Evolutionary conservation across 2,329 filamentous ascomycete genomes (phyloP), one percentile per base, ranked within the genome.

Genomic region (Thermothelomyces thermophilus): DNA sequence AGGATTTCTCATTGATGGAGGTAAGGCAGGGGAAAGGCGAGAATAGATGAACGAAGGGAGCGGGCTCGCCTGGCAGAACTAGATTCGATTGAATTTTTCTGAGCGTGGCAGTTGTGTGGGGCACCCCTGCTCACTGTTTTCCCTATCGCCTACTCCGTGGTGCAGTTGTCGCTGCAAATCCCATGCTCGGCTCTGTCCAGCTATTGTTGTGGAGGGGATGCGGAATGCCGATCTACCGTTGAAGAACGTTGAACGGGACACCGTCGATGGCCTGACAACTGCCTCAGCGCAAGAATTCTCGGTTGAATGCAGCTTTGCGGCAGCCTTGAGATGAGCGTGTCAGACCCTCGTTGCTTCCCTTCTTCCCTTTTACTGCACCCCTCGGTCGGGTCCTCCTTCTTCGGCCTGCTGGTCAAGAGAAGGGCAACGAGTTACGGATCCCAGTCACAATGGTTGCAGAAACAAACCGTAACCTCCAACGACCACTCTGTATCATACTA

Each of bases 61-160:
- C 55, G 47, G 51, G 51, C 36, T 49, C 34, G 26, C 36, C 41
- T 50, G 48, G 48, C 48, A 52, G 51, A 58, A 56, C 52, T 48
- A 53, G 53, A 49, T 45, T 50, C 49, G 51, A 47, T 60, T 60
- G 56, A 60, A 60, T 52, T 60, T 60, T 60, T 59, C 57, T 54
- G 53, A 51, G 51, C 36, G 49, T 54, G 50, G 36, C 37, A 44
- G 54, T 56, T 37, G 34, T 28, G 59, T 59, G 59, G 59, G 55
- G 55, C 53, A 56, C 48, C 48, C 35, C 45, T 50, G 47, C 19
- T 41, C 36, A 19, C 9, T 20, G 36, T n/a, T 40, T 39, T 40
- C 26, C 35, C 52, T 48, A n/a, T 52, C 53, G 56, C 53, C 48
- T 56, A 53, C 10, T 31, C 14, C 9, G 14, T 9, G 9, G 9